Base-by-base conservation (phyloP, 176 grass and related monocot genomes). In the Tillandsia leiboldiana region DNA sequence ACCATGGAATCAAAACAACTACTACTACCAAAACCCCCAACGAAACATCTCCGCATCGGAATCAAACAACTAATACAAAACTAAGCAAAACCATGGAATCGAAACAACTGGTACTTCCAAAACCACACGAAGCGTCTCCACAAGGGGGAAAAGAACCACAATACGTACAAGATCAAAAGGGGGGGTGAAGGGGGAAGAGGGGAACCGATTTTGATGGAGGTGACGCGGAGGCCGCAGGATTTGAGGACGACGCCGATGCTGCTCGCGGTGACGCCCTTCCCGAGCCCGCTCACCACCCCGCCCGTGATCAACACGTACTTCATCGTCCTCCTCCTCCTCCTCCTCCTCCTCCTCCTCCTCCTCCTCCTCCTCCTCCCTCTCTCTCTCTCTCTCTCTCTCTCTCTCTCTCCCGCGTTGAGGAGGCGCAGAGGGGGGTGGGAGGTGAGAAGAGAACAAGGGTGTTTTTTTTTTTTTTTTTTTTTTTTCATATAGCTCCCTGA, bases 291-390 rank as follows among this genome's bases (percentile, higher is more conserved):
- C 26, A 96, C 92, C 69, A 96, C 92, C 50, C 92, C 92, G 67
- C 92, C 88, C 2, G 85, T 96, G 26, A 96, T 79, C 53, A 96
- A 70, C n/a, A 96, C 88, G 83, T 96, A 96, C 88, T 96, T 96
- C 85, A 90, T 81, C 57, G 72, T 74, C 49, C 63, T 50, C 59
- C 20, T 15, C 10, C 20, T 23, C 50, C 18, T 23, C 50, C 18
- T n/a, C 11, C 18, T 9, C 8, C 48, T 28, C 11, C 17, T 23
- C 50, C 18, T n/a, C n/a, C n/a, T n/a, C n/a, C n/a, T n/a, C n/a
- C n/a, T 15, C 10, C 20, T 23, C 50, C 18, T n/a, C 11, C 18
- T 9, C 8, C 48, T 28, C 11, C 17, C 71, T 26, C 71, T 73
- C 71, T 50, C 53, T 22, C n/a, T 5, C 71, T 3, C 52, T 53